Percentiles rank a stretch among this genome's conserved stretches.
Evolutionary conservation across 2,329 filamentous ascomycete genomes (phyloP).

Genomic region (Sarocladium brachiariae): DNA sequence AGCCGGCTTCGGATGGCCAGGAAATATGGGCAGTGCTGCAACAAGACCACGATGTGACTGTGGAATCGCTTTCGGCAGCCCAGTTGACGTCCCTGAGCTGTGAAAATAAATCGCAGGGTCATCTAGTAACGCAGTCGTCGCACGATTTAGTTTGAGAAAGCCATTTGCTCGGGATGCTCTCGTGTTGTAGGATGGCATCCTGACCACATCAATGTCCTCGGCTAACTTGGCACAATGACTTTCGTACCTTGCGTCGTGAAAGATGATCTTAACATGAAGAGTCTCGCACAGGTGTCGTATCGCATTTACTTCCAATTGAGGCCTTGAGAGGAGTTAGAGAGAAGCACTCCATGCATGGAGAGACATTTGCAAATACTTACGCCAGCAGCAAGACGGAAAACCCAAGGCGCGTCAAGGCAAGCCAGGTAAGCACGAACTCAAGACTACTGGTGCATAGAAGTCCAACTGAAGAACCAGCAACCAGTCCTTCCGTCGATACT

Average conservation of each 20-base stretch:
- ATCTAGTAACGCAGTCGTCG: not conserved
- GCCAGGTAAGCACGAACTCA: slow-evolving; percentile 53
- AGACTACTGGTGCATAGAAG: slow-evolving; percentile 50
- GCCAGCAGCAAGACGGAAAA: slow-evolving; percentile 50
- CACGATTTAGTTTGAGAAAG: not conserved
- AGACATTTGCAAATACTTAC: slow-evolving; percentile 21
- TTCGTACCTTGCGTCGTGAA: slow-evolving; percentile 33
- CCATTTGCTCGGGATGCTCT: not conserved
- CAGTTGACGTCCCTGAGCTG: slow-evolving; percentile 59
- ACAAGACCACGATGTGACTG: slow-evolving; percentile 45
- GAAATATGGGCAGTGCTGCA: slow-evolving; percentile 45
- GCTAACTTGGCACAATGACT: not conserved
- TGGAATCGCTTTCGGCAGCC: slow-evolving; percentile 55
- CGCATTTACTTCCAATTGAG: slow-evolving; percentile 36
- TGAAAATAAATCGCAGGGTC: slow-evolving; percentile 53
- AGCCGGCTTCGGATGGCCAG: slow-evolving; percentile 27
- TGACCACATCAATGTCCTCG: slow-evolving; percentile 10
- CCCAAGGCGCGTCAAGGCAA: slow-evolving; percentile 50
- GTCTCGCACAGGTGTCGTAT: slow-evolving; percentile 46
- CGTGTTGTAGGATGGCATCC: slow-evolving; percentile 11
- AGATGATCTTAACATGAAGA: slow-evolving; percentile 33
- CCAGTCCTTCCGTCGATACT: not conserved
- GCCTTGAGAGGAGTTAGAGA: slow-evolving; percentile 24
- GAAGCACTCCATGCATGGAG: not conserved
- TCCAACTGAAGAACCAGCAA: slow-evolving; percentile 27